Base-by-base conservation (phyloP, 108 stramenopile species). In the Cylindrotheca fusiformis region DNA sequence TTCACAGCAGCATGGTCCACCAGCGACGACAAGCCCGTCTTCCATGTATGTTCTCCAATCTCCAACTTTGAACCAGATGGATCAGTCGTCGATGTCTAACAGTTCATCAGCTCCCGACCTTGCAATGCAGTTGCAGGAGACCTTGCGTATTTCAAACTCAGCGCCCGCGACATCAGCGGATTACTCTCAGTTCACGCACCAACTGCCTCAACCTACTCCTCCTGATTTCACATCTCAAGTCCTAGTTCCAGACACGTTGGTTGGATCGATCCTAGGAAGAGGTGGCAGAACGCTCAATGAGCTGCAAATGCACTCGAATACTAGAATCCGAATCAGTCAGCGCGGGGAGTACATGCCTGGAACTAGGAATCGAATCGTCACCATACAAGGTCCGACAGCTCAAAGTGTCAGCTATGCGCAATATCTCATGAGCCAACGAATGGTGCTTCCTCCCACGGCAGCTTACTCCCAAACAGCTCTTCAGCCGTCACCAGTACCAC, bases 321-420 rank as follows among this genome's bases (percentile, higher is more conserved):
- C 90, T 2, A 54, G 74, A 32, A 91, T 91, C 18, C 75, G 83
- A 45, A 74, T 88, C 2, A 87, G 84, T 24, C 86, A 87, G 73
- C 63, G 83, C 53, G 83, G 83, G 41, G 86, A 81, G 45, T 91
- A 68, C 58, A 63, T 88, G 1, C 86, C 85, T 4, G 87, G 90
- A n/a, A 88, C 90, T 12, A 76, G 78, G 26, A 78, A 84, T 36
- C 65, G 90, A 59, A 71, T 86, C 21, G 85, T 88, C 5, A 88
- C 83, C 8, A 84, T 91, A 22, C 75, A 80, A 41, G 90, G 90
- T n/a, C 53, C 80, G 5, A 75, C 85, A 2, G 51, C 80, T 17
- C 72, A 82, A 19, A 78, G 72, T 58, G 82, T 88, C 26, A 78
- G 71, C 26, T 44, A 68, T 26, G 84, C 84, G 18, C 82, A 84